Conservation (phyloP, 306 rosid genomes). For the Prunus dulcis region DNA sequence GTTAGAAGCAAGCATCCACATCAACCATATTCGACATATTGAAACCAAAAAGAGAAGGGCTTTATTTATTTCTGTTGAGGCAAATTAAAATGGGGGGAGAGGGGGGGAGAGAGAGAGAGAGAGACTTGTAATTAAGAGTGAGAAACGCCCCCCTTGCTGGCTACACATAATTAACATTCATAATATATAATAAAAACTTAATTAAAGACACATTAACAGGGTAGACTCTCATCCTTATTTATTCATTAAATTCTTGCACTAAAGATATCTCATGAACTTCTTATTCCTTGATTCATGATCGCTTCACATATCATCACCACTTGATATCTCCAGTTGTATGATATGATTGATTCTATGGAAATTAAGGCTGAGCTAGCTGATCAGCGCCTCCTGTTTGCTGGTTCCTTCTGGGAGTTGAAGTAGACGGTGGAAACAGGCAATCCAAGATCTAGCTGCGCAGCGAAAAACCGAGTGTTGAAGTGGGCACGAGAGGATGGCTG, state of each 20-base stretch:
- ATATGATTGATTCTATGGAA: too few relatives aligned
- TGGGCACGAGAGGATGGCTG: conserved; percentile 54
- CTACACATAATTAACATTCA: not conserved
- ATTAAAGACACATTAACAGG: not conserved
- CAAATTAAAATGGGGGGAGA: not conserved
- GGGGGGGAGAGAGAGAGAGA: not conserved
- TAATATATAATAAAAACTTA: not conserved
- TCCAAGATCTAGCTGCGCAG: conserved; percentile 54
- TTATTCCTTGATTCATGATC: not conserved
- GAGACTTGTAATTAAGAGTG: not conserved
- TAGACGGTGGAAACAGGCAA: conserved; percentile 79
- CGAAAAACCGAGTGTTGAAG: conserved; percentile 78
- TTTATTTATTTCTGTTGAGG: not conserved
- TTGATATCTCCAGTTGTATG: too few relatives aligned
- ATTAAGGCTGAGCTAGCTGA: too few relatives aligned
- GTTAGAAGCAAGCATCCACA: too few relatives aligned
- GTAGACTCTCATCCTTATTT: not conserved
- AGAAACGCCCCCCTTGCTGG: not conserved
- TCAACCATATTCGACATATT: too few relatives aligned
- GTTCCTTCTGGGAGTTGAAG: conserved; percentile 86
- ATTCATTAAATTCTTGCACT: not conserved
- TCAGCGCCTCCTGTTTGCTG: conserved; percentile 56
- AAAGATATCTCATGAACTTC: not conserved
- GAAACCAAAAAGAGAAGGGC: too few relatives aligned
- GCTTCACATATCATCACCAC: not conserved